These are phyloP conservation scores for Hemerocallis citrina DNA, from an alignment of 106 monocot genomes.

Conservation along the genomic window DNA sequence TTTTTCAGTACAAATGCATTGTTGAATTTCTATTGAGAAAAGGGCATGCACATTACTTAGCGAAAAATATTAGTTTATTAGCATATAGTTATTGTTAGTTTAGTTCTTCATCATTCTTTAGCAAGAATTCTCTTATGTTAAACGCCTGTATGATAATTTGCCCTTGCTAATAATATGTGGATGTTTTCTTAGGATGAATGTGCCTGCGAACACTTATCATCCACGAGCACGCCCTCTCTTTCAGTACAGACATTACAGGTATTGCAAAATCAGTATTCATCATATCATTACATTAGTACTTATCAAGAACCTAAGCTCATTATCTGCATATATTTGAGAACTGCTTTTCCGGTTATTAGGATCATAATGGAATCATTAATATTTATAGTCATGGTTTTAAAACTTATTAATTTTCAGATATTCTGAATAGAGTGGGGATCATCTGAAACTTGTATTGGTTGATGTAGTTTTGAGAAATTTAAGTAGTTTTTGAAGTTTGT, in stretches of 20 bases:
- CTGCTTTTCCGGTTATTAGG: not conserved
- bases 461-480: no score
- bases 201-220: conserved; percentile 64
- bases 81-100: no score
- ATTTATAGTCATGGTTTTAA: no score
- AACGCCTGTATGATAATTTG: no score
- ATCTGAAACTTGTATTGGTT: no score
- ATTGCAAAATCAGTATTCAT: not conserved
- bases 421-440: no score
- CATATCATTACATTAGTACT: not conserved
- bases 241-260: conserved; percentile 97
- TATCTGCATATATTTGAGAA: conserved; percentile 3
- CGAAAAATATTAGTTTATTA: no score
- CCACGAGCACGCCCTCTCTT: conserved; percentile 84
- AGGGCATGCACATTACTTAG: not conserved
- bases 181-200: conserved; percentile 48
- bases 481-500: no score
- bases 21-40: not conserved
- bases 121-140: no score
- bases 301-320: not conserved
- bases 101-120: no score
- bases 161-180: not conserved
- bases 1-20: not conserved
- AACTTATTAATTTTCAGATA: no score
- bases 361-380: not conserved